Base-by-base conservation (phyloP, 345 rosid genomes). In the Linum lewisii region DNA sequence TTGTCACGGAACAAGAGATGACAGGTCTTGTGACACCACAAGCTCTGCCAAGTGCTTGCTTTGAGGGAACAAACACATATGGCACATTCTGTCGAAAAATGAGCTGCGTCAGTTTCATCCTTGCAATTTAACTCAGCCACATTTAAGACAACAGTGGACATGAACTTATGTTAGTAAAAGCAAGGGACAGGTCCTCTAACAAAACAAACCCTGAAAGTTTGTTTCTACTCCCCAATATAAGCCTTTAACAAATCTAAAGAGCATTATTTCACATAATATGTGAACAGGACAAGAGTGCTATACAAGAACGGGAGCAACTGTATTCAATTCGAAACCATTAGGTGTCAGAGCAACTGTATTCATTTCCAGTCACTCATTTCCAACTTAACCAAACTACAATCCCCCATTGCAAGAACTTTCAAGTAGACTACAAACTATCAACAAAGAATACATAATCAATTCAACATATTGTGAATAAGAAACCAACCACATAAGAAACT, bases 1-100 rank as follows among this genome's bases (percentile, higher is more conserved):
- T 60, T 18, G 87, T 85, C 49, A 93, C 96, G 0, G 99, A 94
- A 66, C 87, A 80, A 34, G 99, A 84, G 54, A 94, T 94, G 49
- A 90, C 99, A 15, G 96, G 81, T 72, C 97, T 87, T 61, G 97
- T 87, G 51, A 90, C 99, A 26, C 99, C 99, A 8, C 96, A 90
- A 5, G 99, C 99, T 66, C 99, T 76, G 58, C 97, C 99, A 63
- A 90, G 95, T 7, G 96, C 95, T 79, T 85, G 86, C 70, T 90
- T 94, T 61, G 97, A 94, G 21, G 96, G 96, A 14, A 94, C 99
- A 80, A 94, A 94, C 22, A 94, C 99, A 55, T 90, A 94, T 0
- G 97, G 99, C 21, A 94, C 99, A 67, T 94, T 94, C 99, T 94
- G 14, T 11, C 9, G 16, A 42, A 42, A 42, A 11, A 42, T 16